Conservation (phyloP, 345 rosid species). For the Odontarrhena argentea region DNA sequence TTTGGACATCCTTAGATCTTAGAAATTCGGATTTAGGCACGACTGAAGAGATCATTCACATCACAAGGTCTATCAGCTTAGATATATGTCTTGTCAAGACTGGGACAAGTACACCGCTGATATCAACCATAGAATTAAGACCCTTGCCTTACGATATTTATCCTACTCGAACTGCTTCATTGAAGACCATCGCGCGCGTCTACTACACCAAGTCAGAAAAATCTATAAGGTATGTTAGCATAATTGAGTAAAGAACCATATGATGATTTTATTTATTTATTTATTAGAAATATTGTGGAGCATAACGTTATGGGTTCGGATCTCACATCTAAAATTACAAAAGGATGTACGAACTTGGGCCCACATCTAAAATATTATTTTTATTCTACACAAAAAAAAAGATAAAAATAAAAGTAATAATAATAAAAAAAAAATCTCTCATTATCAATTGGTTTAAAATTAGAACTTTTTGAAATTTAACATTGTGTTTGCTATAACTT, state of each 20-base stretch:
- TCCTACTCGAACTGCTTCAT: not conserved
- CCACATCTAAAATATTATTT: no score
- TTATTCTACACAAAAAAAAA: no score
- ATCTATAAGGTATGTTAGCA: not conserved
- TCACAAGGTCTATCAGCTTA: conserved; percentile 23
- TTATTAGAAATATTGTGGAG: no score
- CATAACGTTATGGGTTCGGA: no score
- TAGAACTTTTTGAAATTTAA: no score
- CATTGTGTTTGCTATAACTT: not conserved
- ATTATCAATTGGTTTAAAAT: no score
- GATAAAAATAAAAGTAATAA: no score
- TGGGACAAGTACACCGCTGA: conserved; percentile 24
- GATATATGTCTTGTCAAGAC: conserved; percentile 56
- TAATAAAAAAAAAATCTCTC: no score
- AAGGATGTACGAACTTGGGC: no score
- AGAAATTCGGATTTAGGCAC: not conserved
- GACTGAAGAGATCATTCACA: conserved; percentile 43
- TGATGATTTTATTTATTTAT: no score
- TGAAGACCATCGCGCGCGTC: not conserved
- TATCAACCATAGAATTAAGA: conserved; percentile 34
- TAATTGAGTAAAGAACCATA: no score
- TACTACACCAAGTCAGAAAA: not conserved
- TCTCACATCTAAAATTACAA: no score
- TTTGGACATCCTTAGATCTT: conserved; percentile 38
- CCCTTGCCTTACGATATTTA: conserved; percentile 23